These are phyloP conservation scores for Xylaria sp. DNA, from an alignment of 2,329 filamentous ascomycete genomes.

Conservation along the genomic window DNA sequence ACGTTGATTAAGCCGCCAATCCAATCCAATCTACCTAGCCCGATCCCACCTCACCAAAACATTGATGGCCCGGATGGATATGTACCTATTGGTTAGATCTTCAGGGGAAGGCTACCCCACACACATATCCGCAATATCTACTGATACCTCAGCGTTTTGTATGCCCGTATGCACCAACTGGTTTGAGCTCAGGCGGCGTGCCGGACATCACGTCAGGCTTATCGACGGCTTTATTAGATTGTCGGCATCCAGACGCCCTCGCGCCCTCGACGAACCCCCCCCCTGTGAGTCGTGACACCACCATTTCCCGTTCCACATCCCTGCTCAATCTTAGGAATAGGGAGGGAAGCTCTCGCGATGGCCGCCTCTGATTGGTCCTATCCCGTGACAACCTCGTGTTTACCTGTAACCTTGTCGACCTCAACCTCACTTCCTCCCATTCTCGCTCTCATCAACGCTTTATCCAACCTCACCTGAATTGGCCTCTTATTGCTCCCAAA, in stretches of 20 bases:
- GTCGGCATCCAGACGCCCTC: slow-evolving; percentile 22
- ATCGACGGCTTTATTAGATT: slow-evolving; percentile 30
- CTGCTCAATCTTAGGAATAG: slow-evolving; percentile 9
- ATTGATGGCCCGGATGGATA: neutral
- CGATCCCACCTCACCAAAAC: neutral
- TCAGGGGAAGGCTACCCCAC: neutral
- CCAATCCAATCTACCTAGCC: neutral
- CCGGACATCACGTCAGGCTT: slow-evolving; percentile 25
- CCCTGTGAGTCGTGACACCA: slow-evolving; percentile 20
- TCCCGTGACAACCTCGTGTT: slow-evolving; percentile 35
- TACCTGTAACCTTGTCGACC: slow-evolving; percentile 34
- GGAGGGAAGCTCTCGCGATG: slow-evolving; percentile 32
- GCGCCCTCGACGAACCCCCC: too few relatives aligned
- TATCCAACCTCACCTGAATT: slow-evolving; percentile 17
- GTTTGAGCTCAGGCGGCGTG: slow-evolving; percentile 13
- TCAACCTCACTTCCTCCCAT: slow-evolving; percentile 28
- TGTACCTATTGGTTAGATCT: neutral
- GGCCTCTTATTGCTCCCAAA: slow-evolving; percentile 7
- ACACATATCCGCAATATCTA: neutral
- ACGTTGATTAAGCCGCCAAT: neutral
- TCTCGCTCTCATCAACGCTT: slow-evolving; percentile 23
- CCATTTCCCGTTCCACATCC: slow-evolving; percentile 8
- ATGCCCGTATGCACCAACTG: slow-evolving; percentile 19
- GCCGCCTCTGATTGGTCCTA: slow-evolving; percentile 27
- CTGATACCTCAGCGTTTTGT: neutral